A percentile compares a stretch with the other conserved stretches of the same genome.
Evolutionary conservation across 345 rosid genomes (phyloP).

Genomic region (Kandelia obovata): DNA sequence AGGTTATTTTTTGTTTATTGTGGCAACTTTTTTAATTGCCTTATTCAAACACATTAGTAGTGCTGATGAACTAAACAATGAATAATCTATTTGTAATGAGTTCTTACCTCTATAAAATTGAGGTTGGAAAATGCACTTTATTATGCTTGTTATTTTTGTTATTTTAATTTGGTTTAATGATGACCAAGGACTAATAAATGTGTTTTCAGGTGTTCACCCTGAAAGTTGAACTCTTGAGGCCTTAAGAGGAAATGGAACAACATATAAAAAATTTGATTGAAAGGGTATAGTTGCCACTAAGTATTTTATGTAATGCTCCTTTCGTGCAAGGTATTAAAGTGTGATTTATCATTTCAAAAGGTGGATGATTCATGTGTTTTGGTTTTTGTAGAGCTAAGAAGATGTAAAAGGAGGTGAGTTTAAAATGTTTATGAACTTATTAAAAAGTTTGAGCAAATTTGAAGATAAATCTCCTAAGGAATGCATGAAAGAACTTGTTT

Average conservation of each 20-base stretch:
- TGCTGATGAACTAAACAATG: slow-evolving; percentile 64
- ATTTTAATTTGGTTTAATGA: background rate
- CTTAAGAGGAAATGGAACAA: slow-evolving; percentile 94
- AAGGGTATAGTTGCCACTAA: slow-evolving; percentile 41
- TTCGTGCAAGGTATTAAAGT: background rate
- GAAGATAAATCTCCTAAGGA: slow-evolving; percentile 91
- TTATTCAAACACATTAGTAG: slow-evolving; percentile 68
- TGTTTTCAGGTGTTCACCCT: slow-evolving; percentile 67
- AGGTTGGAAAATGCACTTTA: slow-evolving; percentile 42
- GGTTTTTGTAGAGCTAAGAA: slow-evolving; percentile 59
- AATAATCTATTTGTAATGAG: slow-evolving; percentile 72
- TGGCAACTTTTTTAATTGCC: slow-evolving; percentile 46
- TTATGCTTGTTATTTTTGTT: background rate
- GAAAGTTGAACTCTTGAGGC: slow-evolving; percentile 81
- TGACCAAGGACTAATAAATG: slow-evolving; percentile 7
- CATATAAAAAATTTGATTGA: slow-evolving; percentile 86
- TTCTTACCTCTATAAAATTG: slow-evolving; percentile 68
- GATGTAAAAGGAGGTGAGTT: slow-evolving; percentile 97
- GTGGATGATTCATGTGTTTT: slow-evolving; percentile 16
- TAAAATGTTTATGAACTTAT: slow-evolving; percentile 96
- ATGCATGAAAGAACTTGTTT: slow-evolving; percentile 88
- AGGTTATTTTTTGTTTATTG: slow-evolving; percentile 14
- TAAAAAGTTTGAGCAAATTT: slow-evolving; percentile 77
- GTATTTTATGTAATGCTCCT: background rate
- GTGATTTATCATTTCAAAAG: too few relatives aligned